Conservation (phyloP, 495 filamentous ascomycete genomes). For the Mytilinidion resinicola region DNA sequence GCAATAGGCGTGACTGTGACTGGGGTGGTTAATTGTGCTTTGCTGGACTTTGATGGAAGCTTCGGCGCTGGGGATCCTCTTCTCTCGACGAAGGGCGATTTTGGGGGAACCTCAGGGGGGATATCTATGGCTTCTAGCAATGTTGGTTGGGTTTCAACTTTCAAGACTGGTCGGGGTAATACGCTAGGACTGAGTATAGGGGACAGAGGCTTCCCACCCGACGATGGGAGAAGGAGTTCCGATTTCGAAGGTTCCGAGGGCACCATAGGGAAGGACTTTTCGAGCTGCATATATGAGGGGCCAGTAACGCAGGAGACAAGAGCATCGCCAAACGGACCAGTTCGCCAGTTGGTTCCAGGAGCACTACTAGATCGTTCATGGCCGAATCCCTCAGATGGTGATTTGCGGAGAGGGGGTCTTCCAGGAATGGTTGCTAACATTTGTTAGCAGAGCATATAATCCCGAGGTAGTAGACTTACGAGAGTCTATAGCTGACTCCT, state of each 20-base stretch:
- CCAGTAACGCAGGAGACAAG: conserved; percentile 28
- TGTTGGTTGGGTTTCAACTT: conserved; percentile 34
- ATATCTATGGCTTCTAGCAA: conserved; percentile 39
- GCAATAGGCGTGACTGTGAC: conserved; percentile 19
- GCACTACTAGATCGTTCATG: conserved; percentile 62
- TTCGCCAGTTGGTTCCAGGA: conserved; percentile 40
- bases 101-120: conserved; percentile 45
- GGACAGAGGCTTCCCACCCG: conserved; percentile 20
- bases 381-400: conserved; percentile 21
- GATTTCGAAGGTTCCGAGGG: not conserved
- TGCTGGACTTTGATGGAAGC: conserved; percentile 26
- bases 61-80: conserved; percentile 23
- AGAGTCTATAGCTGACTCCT: conserved; percentile 64
- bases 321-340: conserved; percentile 29
- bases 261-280: conserved; percentile 1
- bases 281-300: conserved; percentile 9
- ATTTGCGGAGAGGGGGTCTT: conserved; percentile 49
- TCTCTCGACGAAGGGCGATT: conserved; percentile 31
- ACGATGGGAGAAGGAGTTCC: conserved; percentile 6
- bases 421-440: conserved; percentile 64
- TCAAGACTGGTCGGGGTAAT: conserved; percentile 16
- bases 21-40: conserved; percentile 18
- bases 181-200: conserved; percentile 27
- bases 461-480: conserved; percentile 48
- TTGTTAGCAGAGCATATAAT: conserved; percentile 26